These are phyloP conservation scores for Trametes villosa DNA, from an alignment of 768 basidiomycete genomes.

Conservation along the genomic window DNA sequence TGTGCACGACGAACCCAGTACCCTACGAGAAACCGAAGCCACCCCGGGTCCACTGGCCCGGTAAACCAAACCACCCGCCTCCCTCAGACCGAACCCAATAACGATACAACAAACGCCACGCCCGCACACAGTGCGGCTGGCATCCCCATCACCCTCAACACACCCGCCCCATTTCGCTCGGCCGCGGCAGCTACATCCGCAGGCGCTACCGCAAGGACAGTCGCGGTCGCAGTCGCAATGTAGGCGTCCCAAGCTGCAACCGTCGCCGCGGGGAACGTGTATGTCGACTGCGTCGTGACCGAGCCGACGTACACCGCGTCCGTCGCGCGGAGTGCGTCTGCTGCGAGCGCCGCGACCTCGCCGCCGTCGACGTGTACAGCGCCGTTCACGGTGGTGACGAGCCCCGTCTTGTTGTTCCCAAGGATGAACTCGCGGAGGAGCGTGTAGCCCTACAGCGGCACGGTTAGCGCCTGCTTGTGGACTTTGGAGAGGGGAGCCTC, in stretches of 20 bases:
- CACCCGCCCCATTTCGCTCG: background rate
- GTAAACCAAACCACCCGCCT: too few relatives aligned
- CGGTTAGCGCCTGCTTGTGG: background rate
- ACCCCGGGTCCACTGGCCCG: too few relatives aligned
- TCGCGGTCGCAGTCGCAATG: slow-evolving; percentile 32
- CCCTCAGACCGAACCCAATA: too few relatives aligned
- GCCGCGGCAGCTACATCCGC: background rate
- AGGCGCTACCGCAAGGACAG: background rate
- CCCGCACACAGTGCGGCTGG: background rate
- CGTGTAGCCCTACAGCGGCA: slow-evolving; percentile 51
- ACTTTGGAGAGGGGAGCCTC: background rate
- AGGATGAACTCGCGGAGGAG: slow-evolving; percentile 71
- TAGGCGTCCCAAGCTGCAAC: slow-evolving; percentile 37
- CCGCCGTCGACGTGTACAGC: slow-evolving; percentile 51
- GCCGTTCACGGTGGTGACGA: slow-evolving; percentile 44
- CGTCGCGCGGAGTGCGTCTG: slow-evolving; percentile 53
- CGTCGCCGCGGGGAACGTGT: slow-evolving; percentile 35
- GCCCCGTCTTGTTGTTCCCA: slow-evolving; percentile 62
- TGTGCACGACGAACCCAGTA: too few relatives aligned
- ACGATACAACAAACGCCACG: slow-evolving; percentile 1
- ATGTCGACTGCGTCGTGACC: slow-evolving; percentile 30
- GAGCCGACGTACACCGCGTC: slow-evolving; percentile 60
- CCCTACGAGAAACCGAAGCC: too few relatives aligned
- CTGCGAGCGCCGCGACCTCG: slow-evolving; percentile 48
- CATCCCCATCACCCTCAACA: background rate